These are phyloP conservation scores for Epichloe glyceriae DNA, from an alignment of 2,329 filamentous ascomycete species.

Conservation along the genomic window DNA sequence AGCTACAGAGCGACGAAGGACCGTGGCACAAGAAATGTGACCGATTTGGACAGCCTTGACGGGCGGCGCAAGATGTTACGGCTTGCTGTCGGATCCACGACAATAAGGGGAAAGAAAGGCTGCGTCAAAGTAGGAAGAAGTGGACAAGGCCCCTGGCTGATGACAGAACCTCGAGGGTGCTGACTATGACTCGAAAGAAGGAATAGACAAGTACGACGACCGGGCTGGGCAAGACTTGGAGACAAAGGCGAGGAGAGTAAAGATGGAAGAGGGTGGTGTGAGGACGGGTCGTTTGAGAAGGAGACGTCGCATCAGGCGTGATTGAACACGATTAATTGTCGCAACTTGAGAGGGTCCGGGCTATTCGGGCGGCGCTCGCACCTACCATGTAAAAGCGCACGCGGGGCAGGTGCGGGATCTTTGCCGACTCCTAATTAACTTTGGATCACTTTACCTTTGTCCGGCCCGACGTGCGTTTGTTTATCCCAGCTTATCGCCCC, in stretches of 20 bases:
- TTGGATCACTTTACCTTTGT: no score
- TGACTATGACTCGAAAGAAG: neutral
- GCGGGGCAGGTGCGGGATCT: neutral
- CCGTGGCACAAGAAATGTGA: neutral
- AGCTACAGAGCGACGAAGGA: neutral
- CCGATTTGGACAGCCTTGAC: neutral
- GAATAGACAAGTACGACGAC: neutral
- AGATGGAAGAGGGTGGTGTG: neutral
- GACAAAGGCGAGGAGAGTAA: neutral
- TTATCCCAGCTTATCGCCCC: no score
- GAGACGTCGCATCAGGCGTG: neutral
- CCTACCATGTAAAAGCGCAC: neutral
- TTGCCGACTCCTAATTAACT: neutral
- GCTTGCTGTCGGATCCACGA: neutral
- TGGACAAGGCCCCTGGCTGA: neutral
- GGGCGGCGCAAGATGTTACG: neutral
- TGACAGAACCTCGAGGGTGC: neutral
- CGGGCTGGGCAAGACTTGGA: neutral
- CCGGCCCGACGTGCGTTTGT: no score
- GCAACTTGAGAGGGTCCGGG: neutral
- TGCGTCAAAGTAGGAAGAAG: neutral
- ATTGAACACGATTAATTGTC: neutral
- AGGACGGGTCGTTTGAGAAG: neutral
- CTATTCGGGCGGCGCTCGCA: neutral
- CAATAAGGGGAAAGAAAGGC: neutral